Conservation (phyloP, 192 early-diverging fungal genomes). For the Backusella liffmaniae region DNA sequence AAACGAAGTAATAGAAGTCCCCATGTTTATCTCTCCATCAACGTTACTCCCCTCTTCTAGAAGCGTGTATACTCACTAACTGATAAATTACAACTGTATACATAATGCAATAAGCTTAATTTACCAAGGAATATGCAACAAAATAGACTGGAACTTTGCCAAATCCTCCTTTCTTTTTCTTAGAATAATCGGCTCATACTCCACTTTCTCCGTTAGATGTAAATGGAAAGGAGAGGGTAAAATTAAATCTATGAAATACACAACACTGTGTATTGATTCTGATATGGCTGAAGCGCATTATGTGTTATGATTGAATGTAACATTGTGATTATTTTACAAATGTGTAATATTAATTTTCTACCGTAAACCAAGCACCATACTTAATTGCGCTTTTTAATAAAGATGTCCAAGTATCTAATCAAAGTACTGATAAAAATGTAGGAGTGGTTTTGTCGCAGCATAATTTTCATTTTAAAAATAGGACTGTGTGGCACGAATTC, state of each 20-base stretch:
- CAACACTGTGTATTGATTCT: not conserved
- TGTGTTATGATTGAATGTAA: not conserved
- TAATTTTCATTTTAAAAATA: not conserved
- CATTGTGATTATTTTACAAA: not conserved
- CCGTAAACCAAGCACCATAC: not conserved
- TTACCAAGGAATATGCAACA: not conserved
- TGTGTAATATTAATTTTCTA: not conserved
- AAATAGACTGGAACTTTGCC: not conserved
- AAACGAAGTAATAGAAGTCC: not conserved
- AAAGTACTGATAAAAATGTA: not conserved
- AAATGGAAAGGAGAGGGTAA: not conserved
- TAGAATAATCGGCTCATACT: not conserved
- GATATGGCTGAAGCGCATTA: not conserved
- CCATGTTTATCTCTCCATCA: not conserved
- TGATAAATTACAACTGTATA: not conserved
- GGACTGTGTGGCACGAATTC: not conserved
- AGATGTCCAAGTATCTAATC: not conserved
- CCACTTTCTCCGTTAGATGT: not conserved
- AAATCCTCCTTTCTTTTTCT: not conserved
- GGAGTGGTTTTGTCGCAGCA: not conserved
- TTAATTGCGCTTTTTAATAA: not conserved
- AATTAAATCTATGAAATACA: not conserved
- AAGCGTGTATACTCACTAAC: not conserved
- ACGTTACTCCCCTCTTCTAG: not conserved
- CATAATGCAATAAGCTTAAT: not conserved